Evolutionary conservation across 164 flowering plant genomes (phyloP), one percentile per base, ranked within the genome.

Genomic region (Chimonanthus salicifolius): DNA sequence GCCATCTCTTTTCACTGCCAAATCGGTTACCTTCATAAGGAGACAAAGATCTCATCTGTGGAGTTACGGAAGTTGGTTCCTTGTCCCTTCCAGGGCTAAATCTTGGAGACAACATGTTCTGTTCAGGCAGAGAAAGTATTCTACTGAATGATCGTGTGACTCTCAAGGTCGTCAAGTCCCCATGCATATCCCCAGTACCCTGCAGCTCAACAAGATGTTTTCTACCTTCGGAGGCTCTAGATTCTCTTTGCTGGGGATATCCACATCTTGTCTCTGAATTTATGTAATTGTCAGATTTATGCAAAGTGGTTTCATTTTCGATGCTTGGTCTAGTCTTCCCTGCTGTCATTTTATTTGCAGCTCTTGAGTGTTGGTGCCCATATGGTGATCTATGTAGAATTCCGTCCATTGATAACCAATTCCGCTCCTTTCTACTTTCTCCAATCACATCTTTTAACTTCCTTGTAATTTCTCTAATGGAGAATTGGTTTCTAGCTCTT

Each of bases 181-280:
- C 21, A 20, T 20, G 21, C 21, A 20, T 20, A 20, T 20, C 21
- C 21, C 21, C 21, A 20, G 21, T 80, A 80, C 4, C 74, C 82
- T 77, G 75, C 18, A 80, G 87, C 74, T 86, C 80, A 43, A 83
- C 89, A 76, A 58, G 74, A 71, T 71, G 88, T 81, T 85, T 92
- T 15, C 90, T 97, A 73, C 92, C 97, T 64, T 77, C 49, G 63
- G 90, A 87, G 75, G 90, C 80, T 78, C 80, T 85, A 64, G 96
- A 80, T 48, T 79, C 85, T 74, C 84, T 81, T 48, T 79, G 68
- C 65, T 74, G 83, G 10, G 87, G 69, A 73, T 65, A 20, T 21
- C 54, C 75, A 58, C 21, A 20, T 20, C 75, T 81, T 47, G 6
- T 58, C 6, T 71, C 68, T 62, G 72, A 64, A 72, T 18, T 73